phyloP scores from a whole-genome alignment of 2,329 filamentous ascomycete species.

The Colletotrichum sp. region DNA sequence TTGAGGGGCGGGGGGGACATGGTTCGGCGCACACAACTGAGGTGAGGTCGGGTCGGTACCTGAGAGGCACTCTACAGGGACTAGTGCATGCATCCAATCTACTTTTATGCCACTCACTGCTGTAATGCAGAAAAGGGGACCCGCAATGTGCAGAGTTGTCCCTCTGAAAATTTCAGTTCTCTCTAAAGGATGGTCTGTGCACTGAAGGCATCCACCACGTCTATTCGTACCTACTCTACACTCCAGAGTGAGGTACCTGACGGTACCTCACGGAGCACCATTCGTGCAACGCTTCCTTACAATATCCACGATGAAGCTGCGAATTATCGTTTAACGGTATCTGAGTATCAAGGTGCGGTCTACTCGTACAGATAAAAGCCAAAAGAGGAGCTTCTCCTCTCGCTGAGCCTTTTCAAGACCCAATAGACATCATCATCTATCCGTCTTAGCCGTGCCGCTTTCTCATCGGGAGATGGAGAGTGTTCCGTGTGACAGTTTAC shows the following conservation, averaged over 20 bases:
- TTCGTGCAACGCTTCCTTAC: background rate
- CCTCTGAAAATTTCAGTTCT: background rate
- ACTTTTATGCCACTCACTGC: constrained; percentile 10
- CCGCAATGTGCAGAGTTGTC: background rate
- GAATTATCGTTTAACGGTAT: background rate
- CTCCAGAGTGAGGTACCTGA: background rate
- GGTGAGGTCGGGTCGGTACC: background rate
- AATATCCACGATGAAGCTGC: background rate
- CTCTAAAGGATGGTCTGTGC: background rate
- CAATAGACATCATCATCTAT: background rate
- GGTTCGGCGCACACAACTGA: background rate
- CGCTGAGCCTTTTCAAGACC: background rate
- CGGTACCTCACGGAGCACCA: background rate
- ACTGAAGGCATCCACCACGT: background rate
- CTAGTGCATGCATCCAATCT: constrained; percentile 5
- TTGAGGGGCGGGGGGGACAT: background rate
- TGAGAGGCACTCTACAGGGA: background rate
- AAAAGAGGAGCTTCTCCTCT: background rate
- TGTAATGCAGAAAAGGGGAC: background rate
- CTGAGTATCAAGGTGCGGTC: background rate
- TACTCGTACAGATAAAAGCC: background rate
- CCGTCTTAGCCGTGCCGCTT: background rate
- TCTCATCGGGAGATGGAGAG: background rate
- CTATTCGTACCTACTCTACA: background rate
- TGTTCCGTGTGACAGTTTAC: background rate